A percentile compares a stretch with the other conserved stretches of the same genome.
These are phyloP conservation scores for Primulina huaijiensis DNA, from an alignment of 257 asterid genomes.

Conservation along the genomic window DNA sequence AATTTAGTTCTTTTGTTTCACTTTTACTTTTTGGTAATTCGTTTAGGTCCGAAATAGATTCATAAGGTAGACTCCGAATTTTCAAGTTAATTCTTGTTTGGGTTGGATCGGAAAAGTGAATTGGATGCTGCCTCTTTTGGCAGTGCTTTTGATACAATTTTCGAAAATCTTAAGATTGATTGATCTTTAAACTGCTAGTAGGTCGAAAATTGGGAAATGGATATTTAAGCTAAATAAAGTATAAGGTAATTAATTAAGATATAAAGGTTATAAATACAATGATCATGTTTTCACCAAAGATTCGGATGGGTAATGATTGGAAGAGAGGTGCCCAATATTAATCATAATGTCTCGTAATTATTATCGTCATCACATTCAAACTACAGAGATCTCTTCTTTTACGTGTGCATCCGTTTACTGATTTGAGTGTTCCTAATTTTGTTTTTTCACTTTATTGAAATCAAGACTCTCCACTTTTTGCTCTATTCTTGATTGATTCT, in stretches of 20 bases:
- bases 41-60: too few relatives aligned
- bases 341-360: slow-evolving; percentile 43
- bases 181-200: background rate
- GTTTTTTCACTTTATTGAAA: slow-evolving; percentile 26
- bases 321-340: slow-evolving; percentile 23
- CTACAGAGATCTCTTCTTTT: slow-evolving; percentile 37
- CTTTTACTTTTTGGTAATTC: too few relatives aligned
- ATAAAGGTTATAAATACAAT: slow-evolving; percentile 27
- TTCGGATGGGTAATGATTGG: slow-evolving; percentile 43
- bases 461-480: slow-evolving; percentile 28
- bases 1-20: too few relatives aligned
- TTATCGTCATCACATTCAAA: slow-evolving; percentile 30
- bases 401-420: slow-evolving; percentile 45
- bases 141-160: background rate
- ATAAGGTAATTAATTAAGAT: slow-evolving; percentile 22
- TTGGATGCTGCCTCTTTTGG: background rate
- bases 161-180: background rate
- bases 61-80: background rate
- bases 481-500: background rate
- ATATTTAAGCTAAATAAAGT: background rate
- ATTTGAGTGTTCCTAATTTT: slow-evolving; percentile 21
- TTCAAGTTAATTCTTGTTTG: background rate
- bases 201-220: background rate
- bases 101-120: background rate
- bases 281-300: slow-evolving; percentile 29